Evolutionary conservation across 306 rosid genomes (phyloP).

Genomic region (Amphicarpaea edgeworthii): DNA sequence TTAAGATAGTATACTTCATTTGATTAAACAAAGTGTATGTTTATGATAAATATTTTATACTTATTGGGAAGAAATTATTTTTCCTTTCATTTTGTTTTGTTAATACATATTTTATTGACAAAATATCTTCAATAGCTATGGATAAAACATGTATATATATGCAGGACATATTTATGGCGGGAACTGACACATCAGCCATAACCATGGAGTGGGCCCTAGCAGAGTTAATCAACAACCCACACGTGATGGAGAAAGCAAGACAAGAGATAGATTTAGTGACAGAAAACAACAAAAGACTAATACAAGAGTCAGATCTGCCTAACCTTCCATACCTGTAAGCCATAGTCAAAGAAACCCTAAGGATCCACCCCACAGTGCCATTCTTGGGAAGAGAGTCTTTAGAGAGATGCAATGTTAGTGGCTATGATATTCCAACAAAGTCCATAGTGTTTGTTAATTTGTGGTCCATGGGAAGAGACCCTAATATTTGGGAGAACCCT

Average conservation of each 20-base stretch:
- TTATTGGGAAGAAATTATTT: too few species aligned
- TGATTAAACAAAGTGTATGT: too few species aligned
- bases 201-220: slow-evolving; percentile 64
- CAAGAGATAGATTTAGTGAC: slow-evolving; percentile 59
- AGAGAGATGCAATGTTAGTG: slow-evolving; percentile 45
- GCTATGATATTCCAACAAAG: slow-evolving; percentile 68
- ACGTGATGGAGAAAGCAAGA: slow-evolving; percentile 68
- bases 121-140: too few species aligned
- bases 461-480: slow-evolving; percentile 77
- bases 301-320: slow-evolving; percentile 63
- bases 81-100: too few species aligned
- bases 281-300: slow-evolving; percentile 48
- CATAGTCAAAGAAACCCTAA: slow-evolving; percentile 76
- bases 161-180: slow-evolving; percentile 65
- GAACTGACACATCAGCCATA: slow-evolving; percentile 60
- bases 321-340: slow-evolving; percentile 73
- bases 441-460: slow-evolving; percentile 56
- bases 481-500: slow-evolving; percentile 63
- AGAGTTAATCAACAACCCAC: slow-evolving; percentile 70
- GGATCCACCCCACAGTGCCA: slow-evolving; percentile 78
- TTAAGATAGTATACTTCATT: too few species aligned
- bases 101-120: too few species aligned
- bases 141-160: background rate
- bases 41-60: too few species aligned
- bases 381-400: slow-evolving; percentile 60